Base-by-base conservation (phyloP, 805 yeast species). In the Scheffersomyces ergatensis region DNA sequence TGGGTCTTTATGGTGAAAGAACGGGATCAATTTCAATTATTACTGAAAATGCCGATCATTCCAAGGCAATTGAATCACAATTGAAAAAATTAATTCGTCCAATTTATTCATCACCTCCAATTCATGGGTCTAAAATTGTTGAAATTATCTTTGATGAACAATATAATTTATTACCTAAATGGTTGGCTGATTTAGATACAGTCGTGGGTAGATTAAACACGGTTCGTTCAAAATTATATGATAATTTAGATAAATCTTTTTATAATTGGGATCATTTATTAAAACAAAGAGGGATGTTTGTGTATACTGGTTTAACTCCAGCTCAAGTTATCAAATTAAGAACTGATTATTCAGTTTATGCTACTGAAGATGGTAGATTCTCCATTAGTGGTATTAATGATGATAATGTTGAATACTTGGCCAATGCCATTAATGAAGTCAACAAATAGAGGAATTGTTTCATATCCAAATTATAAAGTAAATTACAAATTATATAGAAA, bases 201-300 rank as follows among this genome's bases (percentile, higher is more conserved):
- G 93, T 92, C 83, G 84, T 89, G 35, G 77, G 80, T 50, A 80
- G 98, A 59, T 80, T 92, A 62, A 80, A 78, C 56, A 64, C 72
- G 21, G 88, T 89, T 75, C 78, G 97, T 62, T 57, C 67, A 40
- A 64, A 76, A 45, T 74, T 92, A 58, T 78, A 78, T 62, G 74
- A 77, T 40, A 72, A 78, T 46, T 76, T 89, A 54, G 81, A 72
- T 70, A 80, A 72, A 58, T 69, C 80, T 58, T 73, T 67, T 58
- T 75, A 83, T 51, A 73, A 80, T 62, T 92, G 98, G 98, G 84
- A 83, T 40, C 96, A 87, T 59, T 75, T 92, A 54, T 71, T 85
- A 42, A 77, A 82, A 58, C 98, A 92, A 66, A 85, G 92, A 61
- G 99, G 99, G 54, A 92, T 92, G 98, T 92, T 92, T 68, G 87